Conservation (phyloP, 2,329 filamentous ascomycete genomes). For the Cordyceps cicadae region DNA sequence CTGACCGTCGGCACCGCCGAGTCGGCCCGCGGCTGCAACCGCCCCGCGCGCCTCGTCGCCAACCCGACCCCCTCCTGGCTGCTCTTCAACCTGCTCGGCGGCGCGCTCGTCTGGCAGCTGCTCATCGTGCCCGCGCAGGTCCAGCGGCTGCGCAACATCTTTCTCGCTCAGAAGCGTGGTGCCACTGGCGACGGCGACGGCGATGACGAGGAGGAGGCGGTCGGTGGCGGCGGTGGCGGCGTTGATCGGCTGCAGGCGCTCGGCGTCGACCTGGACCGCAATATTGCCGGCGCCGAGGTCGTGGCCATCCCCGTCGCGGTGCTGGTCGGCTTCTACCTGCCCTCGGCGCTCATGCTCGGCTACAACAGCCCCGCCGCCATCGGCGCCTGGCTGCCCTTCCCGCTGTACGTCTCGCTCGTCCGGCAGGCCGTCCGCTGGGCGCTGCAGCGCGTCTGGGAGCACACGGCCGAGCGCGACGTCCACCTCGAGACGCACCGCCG, state of each 20-base stretch:
- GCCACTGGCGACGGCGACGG: not conserved
- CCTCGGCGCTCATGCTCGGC: constrained; percentile 39
- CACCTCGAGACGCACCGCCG: constrained; percentile 36
- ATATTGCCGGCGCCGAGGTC: constrained; percentile 42
- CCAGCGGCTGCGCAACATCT: constrained; percentile 31
- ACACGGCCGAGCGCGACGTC: constrained; percentile 23
- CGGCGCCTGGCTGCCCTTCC: constrained; percentile 44
- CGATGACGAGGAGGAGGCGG: constrained; percentile 15
- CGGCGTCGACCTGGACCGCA: constrained; percentile 20
- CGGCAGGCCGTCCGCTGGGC: constrained; percentile 28
- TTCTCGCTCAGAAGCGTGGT: constrained; percentile 15
- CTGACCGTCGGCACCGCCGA: constrained; percentile 43
- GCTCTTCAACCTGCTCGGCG: constrained; percentile 40
- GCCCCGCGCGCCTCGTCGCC: constrained; percentile 27
- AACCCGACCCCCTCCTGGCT: constrained; percentile 36
- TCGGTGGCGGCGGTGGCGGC: constrained; percentile 3
- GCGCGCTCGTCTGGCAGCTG: constrained; percentile 44
- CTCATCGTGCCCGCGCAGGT: constrained; percentile 43
- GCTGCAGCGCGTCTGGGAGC: constrained; percentile 19
- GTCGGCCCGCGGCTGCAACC: constrained; percentile 36
- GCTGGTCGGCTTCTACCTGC: constrained; percentile 38
- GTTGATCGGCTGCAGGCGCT: constrained; percentile 14
- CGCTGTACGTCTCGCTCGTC: constrained; percentile 38
- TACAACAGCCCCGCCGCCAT: constrained; percentile 29
- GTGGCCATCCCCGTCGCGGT: constrained; percentile 47